Percentiles rank a stretch among this genome's conserved stretches.
Conservation (phyloP, 108 stramenopile genomes). For the Discostella stelligeroides region DNA sequence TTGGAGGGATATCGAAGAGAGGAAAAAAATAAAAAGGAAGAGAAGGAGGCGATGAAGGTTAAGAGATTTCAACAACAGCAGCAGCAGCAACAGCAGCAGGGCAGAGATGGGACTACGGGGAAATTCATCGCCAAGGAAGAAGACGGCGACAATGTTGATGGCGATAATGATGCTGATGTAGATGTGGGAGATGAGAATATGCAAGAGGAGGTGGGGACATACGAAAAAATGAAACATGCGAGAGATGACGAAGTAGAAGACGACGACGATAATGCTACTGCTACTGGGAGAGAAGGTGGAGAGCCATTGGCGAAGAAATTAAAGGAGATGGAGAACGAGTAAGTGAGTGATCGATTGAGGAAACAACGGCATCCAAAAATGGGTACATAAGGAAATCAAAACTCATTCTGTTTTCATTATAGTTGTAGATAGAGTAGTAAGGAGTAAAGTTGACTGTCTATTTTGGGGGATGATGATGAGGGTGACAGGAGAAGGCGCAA, state of each 20-base stretch:
- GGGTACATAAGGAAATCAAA: too few species aligned
- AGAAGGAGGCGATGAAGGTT: constrained; percentile 20
- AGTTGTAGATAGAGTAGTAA: too few species aligned
- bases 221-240: neutral
- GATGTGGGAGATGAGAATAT: constrained; percentile 22
- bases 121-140: constrained; percentile 7
- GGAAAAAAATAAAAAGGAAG: constrained; percentile 67
- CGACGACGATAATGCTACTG: neutral
- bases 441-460: too few species aligned
- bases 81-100: neutral
- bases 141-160: neutral
- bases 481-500: too few species aligned
- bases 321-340: constrained; percentile 21
- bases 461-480: too few species aligned
- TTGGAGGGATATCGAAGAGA: constrained; percentile 71
- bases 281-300: constrained; percentile 1
- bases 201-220: constrained; percentile 30
- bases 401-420: too few species aligned
- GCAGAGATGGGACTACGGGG: neutral
- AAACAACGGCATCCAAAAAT: too few species aligned
- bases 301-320: constrained; percentile 26
- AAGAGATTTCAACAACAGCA: neutral
- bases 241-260: neutral
- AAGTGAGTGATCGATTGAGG: neutral
- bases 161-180: neutral